Conservation (phyloP, 2,329 filamentous ascomycete genomes). For the Aotearoamyces nothofagi region DNA sequence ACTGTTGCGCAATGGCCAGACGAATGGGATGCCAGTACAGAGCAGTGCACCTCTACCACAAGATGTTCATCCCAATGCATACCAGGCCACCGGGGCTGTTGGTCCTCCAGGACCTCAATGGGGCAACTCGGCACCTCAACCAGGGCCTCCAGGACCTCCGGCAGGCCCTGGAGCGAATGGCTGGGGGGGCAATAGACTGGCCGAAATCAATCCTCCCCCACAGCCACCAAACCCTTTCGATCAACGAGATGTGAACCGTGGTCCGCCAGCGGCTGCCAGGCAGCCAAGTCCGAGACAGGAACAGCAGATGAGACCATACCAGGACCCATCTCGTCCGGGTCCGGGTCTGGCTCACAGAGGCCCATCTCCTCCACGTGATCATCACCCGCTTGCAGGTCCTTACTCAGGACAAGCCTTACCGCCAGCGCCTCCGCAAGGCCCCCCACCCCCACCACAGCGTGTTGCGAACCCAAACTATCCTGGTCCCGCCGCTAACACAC, state of each 20-base stretch:
- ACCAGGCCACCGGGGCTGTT: conserved; percentile 69
- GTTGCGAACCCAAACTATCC: conserved; percentile 45
- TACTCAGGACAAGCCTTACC: conserved; percentile 20
- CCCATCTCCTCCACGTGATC: conserved; percentile 33
- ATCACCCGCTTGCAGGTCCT: conserved; percentile 13
- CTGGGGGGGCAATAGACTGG: conserved; percentile 51
- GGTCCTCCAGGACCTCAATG: conserved; percentile 80
- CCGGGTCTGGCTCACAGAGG: conserved; percentile 38
- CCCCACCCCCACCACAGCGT: conserved; percentile 31
- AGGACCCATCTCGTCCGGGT: conserved; percentile 44
- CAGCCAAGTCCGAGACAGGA: conserved; percentile 68
- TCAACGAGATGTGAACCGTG: conserved; percentile 56
- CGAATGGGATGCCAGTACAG: conserved; percentile 55
- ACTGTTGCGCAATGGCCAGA: conserved; percentile 68
- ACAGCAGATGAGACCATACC: conserved; percentile 50
- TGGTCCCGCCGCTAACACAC: conserved; percentile 28
- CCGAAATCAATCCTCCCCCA: conserved; percentile 63
- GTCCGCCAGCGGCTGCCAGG: conserved; percentile 49
- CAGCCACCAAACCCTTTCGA: conserved; percentile 75
- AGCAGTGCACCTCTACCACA: conserved; percentile 76
- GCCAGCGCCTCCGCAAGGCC: conserved; percentile 30
- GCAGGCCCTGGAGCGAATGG: conserved; percentile 25
- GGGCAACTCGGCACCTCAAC: conserved; percentile 61
- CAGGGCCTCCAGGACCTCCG: conserved; percentile 33
- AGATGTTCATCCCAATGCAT: conserved; percentile 90